Conservation (phyloP, 2,329 filamentous ascomycete species). For the Colletotrichum godetiae region DNA sequence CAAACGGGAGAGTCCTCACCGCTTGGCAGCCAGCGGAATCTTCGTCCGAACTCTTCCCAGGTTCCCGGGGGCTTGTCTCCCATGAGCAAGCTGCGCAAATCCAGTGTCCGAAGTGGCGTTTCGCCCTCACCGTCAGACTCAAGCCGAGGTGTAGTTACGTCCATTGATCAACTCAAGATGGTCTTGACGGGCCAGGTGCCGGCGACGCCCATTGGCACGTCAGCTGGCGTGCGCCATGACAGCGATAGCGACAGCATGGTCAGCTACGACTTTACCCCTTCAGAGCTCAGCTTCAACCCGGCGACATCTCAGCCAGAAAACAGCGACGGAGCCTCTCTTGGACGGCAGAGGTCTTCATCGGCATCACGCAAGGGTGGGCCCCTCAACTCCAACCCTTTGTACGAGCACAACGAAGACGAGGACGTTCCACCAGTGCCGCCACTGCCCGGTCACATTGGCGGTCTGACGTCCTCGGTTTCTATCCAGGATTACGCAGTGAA, state of each 20-base stretch:
- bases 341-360: constrained; percentile 48
- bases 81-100: constrained; percentile 60
- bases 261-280: constrained; percentile 76
- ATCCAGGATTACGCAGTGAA: constrained; percentile 51
- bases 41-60: constrained; percentile 60
- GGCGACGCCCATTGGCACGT: constrained; percentile 51
- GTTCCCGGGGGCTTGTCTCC: constrained; percentile 43
- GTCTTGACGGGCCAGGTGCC: constrained; percentile 65
- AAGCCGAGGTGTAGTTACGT: constrained; percentile 64
- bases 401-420: constrained; percentile 45
- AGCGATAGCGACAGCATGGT: constrained; percentile 76
- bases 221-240: constrained; percentile 58
- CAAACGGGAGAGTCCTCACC: constrained; percentile 58
- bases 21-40: constrained; percentile 60
- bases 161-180: constrained; percentile 73
- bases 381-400: constrained; percentile 55
- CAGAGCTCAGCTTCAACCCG: constrained; percentile 72
- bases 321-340: constrained; percentile 40
- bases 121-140: constrained; percentile 58
- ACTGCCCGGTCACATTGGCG: constrained; percentile 53
- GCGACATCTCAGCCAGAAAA: constrained; percentile 41
- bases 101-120: constrained; percentile 63
- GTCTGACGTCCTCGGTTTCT: constrained; percentile 44
- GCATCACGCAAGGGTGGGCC: constrained; percentile 52
- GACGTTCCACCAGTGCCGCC: constrained; percentile 69